Evolutionary conservation across 805 yeast species (phyloP).

Genomic region (Alloascoidea hylecoeti): DNA sequence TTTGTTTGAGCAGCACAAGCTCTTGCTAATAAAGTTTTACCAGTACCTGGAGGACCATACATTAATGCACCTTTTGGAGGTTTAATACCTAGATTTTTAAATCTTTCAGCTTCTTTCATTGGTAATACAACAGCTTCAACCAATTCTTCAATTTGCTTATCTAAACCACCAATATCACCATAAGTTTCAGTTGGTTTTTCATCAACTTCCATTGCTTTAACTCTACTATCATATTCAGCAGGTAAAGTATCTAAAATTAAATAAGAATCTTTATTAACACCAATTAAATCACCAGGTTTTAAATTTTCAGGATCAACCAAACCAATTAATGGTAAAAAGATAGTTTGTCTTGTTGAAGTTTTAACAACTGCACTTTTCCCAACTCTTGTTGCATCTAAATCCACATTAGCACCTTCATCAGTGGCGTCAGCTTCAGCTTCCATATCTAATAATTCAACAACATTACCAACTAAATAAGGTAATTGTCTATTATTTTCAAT

Average conservation of each 20-base stretch:
- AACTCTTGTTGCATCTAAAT: slow-evolving; percentile 75
- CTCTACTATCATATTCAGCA: slow-evolving; percentile 94
- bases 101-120: slow-evolving; percentile 96
- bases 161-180: slow-evolving; percentile 95
- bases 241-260: slow-evolving; percentile 88
- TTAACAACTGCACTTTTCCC: slow-evolving; percentile 98
- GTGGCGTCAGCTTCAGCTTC: slow-evolving; percentile 63
- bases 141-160: slow-evolving; percentile 94
- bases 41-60: slow-evolving; percentile 99
- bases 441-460: slow-evolving; percentile 85
- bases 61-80: slow-evolving; percentile 97
- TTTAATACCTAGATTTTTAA: slow-evolving; percentile 84
- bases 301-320: slow-evolving; percentile 82
- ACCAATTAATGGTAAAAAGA: slow-evolving; percentile 90
- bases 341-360: slow-evolving; percentile 95
- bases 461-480: slow-evolving; percentile 93
- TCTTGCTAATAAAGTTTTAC: slow-evolving; percentile 91
- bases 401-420: slow-evolving; percentile 92
- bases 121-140: slow-evolving; percentile 98
- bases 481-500: slow-evolving; percentile 90
- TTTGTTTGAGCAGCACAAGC: slow-evolving; percentile 99
- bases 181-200: slow-evolving; percentile 97
- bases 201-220: slow-evolving; percentile 98
- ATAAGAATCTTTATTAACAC: slow-evolving; percentile 95
- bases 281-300: slow-evolving; percentile 95